A percentile compares a stretch with the other conserved stretches of the same genome.
phyloP scores from a whole-genome alignment of 164 flowering plant species.

The Magnolia sinica region DNA sequence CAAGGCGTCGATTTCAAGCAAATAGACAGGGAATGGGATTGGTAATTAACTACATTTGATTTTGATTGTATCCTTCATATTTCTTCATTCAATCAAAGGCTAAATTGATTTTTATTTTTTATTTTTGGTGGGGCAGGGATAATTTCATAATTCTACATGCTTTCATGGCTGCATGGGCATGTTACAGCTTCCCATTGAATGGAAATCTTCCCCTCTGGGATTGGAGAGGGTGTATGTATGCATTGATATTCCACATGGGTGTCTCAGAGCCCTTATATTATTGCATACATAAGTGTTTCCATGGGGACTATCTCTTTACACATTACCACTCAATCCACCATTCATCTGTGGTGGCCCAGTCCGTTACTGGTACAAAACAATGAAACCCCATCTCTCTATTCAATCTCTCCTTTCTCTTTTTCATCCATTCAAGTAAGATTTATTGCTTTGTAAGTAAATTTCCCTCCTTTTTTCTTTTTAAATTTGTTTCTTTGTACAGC shows the following conservation, averaged over 20 bases:
- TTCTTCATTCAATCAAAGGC: not conserved
- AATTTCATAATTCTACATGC: constrained; percentile 76
- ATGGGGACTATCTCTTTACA: constrained; percentile 36
- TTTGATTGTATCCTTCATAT: not conserved
- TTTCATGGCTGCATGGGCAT: constrained; percentile 39
- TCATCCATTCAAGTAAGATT: not conserved
- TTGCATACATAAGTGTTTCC: constrained; percentile 53
- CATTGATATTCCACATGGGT: constrained; percentile 53
- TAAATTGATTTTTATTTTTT: not conserved
- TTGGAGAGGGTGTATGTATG: constrained; percentile 40
- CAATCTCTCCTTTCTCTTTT: not conserved
- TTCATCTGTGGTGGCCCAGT: constrained; percentile 52
- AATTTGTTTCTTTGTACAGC: constrained; percentile 42
- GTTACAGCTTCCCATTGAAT: constrained; percentile 39
- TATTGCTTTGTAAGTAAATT: not conserved
- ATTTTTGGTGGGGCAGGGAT: constrained; percentile 47
- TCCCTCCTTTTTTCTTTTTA: not conserved
- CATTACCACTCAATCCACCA: constrained; percentile 80
- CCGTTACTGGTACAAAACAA: constrained; percentile 54
- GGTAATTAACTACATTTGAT: constrained; percentile 32
- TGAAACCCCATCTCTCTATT: not conserved
- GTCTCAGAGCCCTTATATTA: constrained; percentile 80
- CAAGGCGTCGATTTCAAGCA: constrained; percentile 66
- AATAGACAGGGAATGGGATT: constrained; percentile 80
- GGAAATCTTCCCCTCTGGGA: constrained; percentile 56